Base-by-base conservation (phyloP, 2,329 filamentous ascomycete genomes). In the Meredithiella fracta region DNA sequence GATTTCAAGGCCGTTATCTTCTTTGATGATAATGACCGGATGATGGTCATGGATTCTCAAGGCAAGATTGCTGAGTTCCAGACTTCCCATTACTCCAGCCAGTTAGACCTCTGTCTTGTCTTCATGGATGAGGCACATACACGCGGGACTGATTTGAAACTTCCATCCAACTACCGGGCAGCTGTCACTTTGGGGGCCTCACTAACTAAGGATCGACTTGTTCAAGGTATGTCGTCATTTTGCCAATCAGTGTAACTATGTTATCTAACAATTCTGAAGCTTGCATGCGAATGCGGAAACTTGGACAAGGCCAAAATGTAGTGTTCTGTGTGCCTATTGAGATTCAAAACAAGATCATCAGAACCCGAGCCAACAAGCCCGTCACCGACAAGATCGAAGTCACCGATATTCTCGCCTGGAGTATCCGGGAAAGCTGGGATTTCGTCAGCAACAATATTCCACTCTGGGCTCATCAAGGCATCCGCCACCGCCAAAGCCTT, bases 71-170 rank as follows among this genome's bases (percentile, higher is more conserved):
- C 80, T 38, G 62, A 66, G 0, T 68, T 89, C 0, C 71, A 75
- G 2, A 72, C 69, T 0, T 88, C 85, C 0, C 73, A 80, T 0
- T 86, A 77, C 61, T 65, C 68, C 0, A 68, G 71, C 0, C 73
- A 80, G 4, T 65, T 83, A 0, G 76, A 79, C 3, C 61, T 60
- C 0, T 89, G 83, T 55, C 64, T 86, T 0, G 71, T 88, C 0
- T 89, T 81, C 55, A 69, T 90, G 0, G 84, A 89, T 52, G 79
- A 89, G 57, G 74, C 76, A 0, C 83, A 89, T 59, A 86, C 83
- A 0, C 66, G 84, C 59, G 84, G 85, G 0, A 86, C 76, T 0
- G 84, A 90, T 60, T 63, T 89, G 0, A 76, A 74, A 34, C 65
- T 87, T 0, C 84, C 82, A 0, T 56, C 57, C 0, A 3, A 73